Base-by-base conservation (phyloP, 805 yeast species). In the Soucietia sequanensis region DNA sequence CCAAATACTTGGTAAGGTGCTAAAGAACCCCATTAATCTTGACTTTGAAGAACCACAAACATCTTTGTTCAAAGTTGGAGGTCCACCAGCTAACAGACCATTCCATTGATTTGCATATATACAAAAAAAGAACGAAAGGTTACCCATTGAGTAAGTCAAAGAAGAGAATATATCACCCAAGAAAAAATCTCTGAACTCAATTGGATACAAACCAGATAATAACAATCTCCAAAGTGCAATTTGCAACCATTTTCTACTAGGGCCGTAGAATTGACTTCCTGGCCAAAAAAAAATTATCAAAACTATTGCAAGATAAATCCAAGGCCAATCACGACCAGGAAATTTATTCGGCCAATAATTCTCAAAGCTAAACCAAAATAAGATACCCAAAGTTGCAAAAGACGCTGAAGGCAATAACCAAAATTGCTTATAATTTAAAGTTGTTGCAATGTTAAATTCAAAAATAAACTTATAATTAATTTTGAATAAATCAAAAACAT, bases 101-200 rank as follows among this genome's bases (percentile, higher is more conserved):
- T 64, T 58, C 95, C 95, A 88, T 30, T 81, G 75, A 1, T 78
- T 72, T 1, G 81, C 74, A 54, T 87, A 90, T 16, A 88, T 65
- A 56, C 99, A 93, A 47, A 87, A 80, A 62, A 88, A 89, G 58
- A 89, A 77, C 1, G 95, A 84, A 28, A 86, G 62, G 46, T 90
- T 91, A 4, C 96, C 84, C 65, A 88, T 67, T 0, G 96, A 75
- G 60, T 93, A 93, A 1, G 96, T 85, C 50, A 93, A 68, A 19
- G 95, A 84, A 59, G 95, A 85, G 33, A 91, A 67, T 20, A 93
- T 81, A 59, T 93, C 99, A 14, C 98, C 99, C 30, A 91, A 43
- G 56, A 87, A 88, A 68, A 93, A 91, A 60, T 93, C 99, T 37
- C 90, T 73, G 54, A 93, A 93, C 61, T 91, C 98, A 35, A 93